These are phyloP conservation scores for Lasiosphaeria hispida DNA, from an alignment of 495 filamentous ascomycete species.

Conservation along the genomic window DNA sequence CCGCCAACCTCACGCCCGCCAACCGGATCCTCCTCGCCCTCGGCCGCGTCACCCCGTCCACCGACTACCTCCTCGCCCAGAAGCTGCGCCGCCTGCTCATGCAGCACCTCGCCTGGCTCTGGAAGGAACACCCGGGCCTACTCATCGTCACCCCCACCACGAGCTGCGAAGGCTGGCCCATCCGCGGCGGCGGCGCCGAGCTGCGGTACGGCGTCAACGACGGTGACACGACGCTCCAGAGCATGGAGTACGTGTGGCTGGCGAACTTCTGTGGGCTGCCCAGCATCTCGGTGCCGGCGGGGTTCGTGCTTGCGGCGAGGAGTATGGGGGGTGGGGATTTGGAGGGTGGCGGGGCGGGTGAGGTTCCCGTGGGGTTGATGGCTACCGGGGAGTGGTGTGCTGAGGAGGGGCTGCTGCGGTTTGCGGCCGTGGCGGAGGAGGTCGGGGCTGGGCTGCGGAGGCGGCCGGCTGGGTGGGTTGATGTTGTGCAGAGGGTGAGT, in stretches of 20 bases:
- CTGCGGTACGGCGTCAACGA: slow-evolving; percentile 68
- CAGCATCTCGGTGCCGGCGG: slow-evolving; percentile 66
- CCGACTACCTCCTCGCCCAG: slow-evolving; percentile 74
- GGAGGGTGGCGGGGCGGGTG: slow-evolving; percentile 33
- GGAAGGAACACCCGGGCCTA: slow-evolving; percentile 65
- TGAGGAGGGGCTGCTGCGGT: slow-evolving; percentile 68
- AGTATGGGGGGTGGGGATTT: slow-evolving; percentile 28
- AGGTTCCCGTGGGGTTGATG: slow-evolving; percentile 76
- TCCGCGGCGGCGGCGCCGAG: slow-evolving; percentile 44
- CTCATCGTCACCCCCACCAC: slow-evolving; percentile 76
- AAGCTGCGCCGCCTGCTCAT: slow-evolving; percentile 72
- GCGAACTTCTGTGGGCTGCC: slow-evolving; percentile 81
- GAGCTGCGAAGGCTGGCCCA: slow-evolving; percentile 67
- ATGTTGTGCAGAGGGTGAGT: slow-evolving; percentile 27
- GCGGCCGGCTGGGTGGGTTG: slow-evolving; percentile 29
- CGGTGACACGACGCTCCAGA: slow-evolving; percentile 64
- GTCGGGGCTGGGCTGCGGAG: slow-evolving; percentile 20
- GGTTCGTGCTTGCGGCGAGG: slow-evolving; percentile 48
- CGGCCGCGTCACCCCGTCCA: slow-evolving; percentile 58
- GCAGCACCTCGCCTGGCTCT: slow-evolving; percentile 73
- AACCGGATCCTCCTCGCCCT: slow-evolving; percentile 71
- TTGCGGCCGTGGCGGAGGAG: slow-evolving; percentile 63
- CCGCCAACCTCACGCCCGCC: slow-evolving; percentile 54
- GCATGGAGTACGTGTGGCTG: slow-evolving; percentile 83
- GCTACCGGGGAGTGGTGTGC: slow-evolving; percentile 78